A percentile compares a stretch with the other conserved stretches of the same genome.
phyloP scores from a whole-genome alignment of 2,329 filamentous ascomycete genomes.

The Incumbomyces lentus region DNA sequence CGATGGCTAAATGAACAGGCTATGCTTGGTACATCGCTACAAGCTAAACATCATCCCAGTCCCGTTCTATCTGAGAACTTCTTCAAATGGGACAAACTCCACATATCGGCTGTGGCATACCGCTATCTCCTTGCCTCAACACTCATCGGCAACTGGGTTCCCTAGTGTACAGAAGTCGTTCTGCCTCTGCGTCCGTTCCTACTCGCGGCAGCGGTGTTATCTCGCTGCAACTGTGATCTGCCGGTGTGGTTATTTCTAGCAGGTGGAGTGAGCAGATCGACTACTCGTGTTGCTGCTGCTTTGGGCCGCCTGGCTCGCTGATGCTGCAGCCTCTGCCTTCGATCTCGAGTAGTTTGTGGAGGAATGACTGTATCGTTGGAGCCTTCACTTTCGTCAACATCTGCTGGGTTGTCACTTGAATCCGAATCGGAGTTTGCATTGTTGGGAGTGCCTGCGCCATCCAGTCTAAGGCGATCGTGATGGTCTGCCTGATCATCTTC shows the following conservation, averaged over 20 bases:
- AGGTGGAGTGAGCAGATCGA: background rate
- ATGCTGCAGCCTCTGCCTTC: slow-evolving; percentile 11
- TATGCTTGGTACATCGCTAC: too few species aligned
- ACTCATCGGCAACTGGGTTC: too few species aligned
- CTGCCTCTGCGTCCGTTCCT: background rate
- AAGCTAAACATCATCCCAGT: too few species aligned
- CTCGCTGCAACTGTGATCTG: background rate
- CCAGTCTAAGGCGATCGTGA: slow-evolving; percentile 1
- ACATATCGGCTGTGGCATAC: too few species aligned
- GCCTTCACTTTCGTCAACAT: slow-evolving; percentile 6
- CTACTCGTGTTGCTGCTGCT: background rate
- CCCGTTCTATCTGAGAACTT: too few species aligned
- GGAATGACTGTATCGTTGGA: slow-evolving; percentile 17
- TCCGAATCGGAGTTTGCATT: slow-evolving; percentile 3
- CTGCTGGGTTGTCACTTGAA: background rate
- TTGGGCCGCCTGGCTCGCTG: slow-evolving; percentile 12
- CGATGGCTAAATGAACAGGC: too few species aligned
- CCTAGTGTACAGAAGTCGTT: slow-evolving; percentile 1
- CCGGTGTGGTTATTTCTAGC: background rate
- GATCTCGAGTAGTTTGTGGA: slow-evolving; percentile 12
- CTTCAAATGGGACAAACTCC: too few species aligned
- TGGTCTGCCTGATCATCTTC: slow-evolving; percentile 3
- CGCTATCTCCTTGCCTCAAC: too few species aligned
- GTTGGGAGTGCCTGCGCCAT: slow-evolving; percentile 4
- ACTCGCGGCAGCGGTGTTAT: background rate